Evolutionary conservation across 768 basidiomycete species (phyloP).

Genomic region (Omphalotus guepiniiformis): DNA sequence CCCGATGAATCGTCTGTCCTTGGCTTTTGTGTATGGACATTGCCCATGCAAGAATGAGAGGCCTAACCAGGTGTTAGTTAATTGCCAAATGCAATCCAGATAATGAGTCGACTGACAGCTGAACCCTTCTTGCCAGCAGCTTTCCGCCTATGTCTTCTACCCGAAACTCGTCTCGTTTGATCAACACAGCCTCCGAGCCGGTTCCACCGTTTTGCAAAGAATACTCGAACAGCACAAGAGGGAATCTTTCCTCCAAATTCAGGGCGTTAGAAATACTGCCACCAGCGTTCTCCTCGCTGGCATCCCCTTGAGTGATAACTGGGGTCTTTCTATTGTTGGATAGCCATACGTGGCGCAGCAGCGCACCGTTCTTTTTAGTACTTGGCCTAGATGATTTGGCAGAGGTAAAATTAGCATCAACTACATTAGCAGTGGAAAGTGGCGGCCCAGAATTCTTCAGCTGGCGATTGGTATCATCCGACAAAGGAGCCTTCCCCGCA

Average conservation of each 20-base stretch:
- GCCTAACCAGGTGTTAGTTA: constrained; percentile 25
- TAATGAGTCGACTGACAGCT: constrained; percentile 43
- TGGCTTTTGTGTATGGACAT: constrained; percentile 85
- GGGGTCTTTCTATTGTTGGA: constrained; percentile 6
- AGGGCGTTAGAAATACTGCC: background rate
- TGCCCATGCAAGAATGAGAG: constrained; percentile 73
- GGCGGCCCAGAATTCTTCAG: too few relatives aligned
- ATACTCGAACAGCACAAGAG: constrained; percentile 9
- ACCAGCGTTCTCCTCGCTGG: constrained; percentile 5
- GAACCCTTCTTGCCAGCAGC: constrained; percentile 41
- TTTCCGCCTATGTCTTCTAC: constrained; percentile 51
- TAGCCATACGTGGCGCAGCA: constrained; percentile 5
- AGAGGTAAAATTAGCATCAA: background rate
- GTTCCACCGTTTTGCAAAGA: constrained; percentile 4
- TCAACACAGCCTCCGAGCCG: constrained; percentile 38
- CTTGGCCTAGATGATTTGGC: too few relatives aligned
- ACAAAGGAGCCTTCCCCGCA: background rate
- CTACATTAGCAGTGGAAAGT: too few relatives aligned
- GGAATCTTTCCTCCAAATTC: constrained; percentile 1
- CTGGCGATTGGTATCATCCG: background rate
- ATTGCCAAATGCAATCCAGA: background rate
- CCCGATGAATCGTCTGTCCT: constrained; percentile 74
- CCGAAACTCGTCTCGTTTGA: constrained; percentile 49
- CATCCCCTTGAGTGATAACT: background rate
- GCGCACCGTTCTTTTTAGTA: constrained; percentile 8